Base-by-base conservation (phyloP, 441 rosid genomes). In the Erodium moschatum region DNA sequence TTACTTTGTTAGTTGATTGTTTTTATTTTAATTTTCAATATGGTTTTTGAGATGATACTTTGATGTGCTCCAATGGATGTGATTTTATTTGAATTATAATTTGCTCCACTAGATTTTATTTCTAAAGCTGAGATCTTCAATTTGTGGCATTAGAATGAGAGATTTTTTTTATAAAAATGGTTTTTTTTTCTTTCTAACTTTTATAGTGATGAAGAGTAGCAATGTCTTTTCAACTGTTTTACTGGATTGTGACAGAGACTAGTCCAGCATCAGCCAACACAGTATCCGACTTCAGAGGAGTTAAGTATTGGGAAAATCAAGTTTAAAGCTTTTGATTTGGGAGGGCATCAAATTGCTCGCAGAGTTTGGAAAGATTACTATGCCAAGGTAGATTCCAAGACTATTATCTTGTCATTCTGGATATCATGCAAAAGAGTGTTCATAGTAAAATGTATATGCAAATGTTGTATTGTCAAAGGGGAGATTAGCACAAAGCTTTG, bases 221-320 rank as follows among this genome's bases (percentile, higher is more conserved):
- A 33, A 3, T 33, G 38, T 33, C 6, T 33, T 33, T 5, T 0
- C 38, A 3, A 33, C 38, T 33, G 4, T 0, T 33, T 50, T n/a
- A 50, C 16, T 50, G 58, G 58, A 50, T 50, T 50, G 58, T 50
- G 1, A 8, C 58, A 50, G 58, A 50, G 58, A n/a, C n/a, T 50
- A 50, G 58, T 50, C 58, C 58, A 50, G 58, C 58, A 50, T 50
- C 58, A 50, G 58, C 58, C 58, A 50, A 50, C 58, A 50, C 58
- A 50, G 12, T 16, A 50, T 50, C 58, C 58, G 5, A 50, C 58
- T 13, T 50, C 58, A 5, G 58, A 50, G 58, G 58, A 50, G 58
- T 50, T 50, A n/a, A 50, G 58, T n/a, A 50, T 50, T 50, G 58
- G 58, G 58, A 50, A 50, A 50, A 50, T 50, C 58, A 50, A 50